Base-by-base conservation (phyloP, 2,329 filamentous ascomycete species). In the Hymenoscyphus fraxineus region DNA sequence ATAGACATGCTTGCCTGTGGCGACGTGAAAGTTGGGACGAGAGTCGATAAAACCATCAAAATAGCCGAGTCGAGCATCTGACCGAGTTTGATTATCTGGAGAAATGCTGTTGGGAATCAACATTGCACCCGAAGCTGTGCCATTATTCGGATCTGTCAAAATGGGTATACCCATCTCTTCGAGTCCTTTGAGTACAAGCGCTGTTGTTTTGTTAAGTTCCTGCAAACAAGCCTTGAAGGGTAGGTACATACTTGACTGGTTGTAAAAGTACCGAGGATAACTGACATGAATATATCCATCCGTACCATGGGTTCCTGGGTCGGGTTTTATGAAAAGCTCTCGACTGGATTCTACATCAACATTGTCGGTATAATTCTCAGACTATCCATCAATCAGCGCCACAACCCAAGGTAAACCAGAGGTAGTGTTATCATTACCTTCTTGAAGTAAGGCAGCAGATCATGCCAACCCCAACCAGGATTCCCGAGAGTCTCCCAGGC, bases 401-500 rank as follows among this genome's bases (percentile, higher is more conserved):
- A 6, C 2, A 10, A 16, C 19, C 15, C 16, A 38, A n/a, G 10
- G 6, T 32, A n/a, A 19, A 54, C 15, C 10, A 60, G 22, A 12
- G 31, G 40, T 2, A 54, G 13, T 5, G 1, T 6, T 6, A 10
- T 35, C 2, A 27, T 6, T 59, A 66, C 69, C 75, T 79, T 80
- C 35, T 75, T 76, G 62, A 81, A 76, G 63, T 81, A 81, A 1
- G 77, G 79, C 32, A 70, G 59, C 19, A 74, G 31, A 67, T 72
- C 73, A 76, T 78, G 78, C 41, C 78, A 78, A 1, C 73, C 67
- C 66, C 68, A 64, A 66, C 65, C 76, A 71, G 63, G 51, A 58
- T 80, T 80, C 0, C 79, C 79, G 10, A 81, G 67, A 1, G 70
- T 67, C 44, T 74, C 73, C 79, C 80, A 81, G 0, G 75, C 70